Percentiles rank a stretch among this genome's conserved stretches.
These are phyloP conservation scores for Croton laevigatus DNA, from an alignment of 441 rosid species.

Conservation along the genomic window DNA sequence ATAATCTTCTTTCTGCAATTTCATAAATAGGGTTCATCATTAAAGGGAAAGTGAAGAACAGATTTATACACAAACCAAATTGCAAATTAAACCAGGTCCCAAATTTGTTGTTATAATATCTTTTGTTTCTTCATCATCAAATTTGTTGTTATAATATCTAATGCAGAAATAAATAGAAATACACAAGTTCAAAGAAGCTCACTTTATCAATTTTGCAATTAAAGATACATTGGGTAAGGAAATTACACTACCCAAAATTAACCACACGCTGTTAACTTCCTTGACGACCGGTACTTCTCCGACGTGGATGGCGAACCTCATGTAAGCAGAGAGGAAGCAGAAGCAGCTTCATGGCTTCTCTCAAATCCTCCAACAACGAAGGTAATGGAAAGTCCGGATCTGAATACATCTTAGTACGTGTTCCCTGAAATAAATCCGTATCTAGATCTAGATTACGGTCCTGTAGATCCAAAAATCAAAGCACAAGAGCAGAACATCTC, in stretches of 20 bases:
- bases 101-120: too few species aligned
- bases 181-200: not conserved
- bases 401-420: conserved; percentile 57
- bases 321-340: too few species aligned
- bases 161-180: conserved; percentile 15
- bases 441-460: conserved; percentile 64
- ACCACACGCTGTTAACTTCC: too few species aligned
- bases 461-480: conserved; percentile 55
- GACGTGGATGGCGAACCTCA: too few species aligned
- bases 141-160: too few species aligned
- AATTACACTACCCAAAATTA: not conserved
- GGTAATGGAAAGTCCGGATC: conserved; percentile 42
- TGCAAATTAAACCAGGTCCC: too few species aligned
- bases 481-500: conserved; percentile 68
- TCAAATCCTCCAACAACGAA: conserved; percentile 51
- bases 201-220: not conserved
- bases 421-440: conserved; percentile 72
- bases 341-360: conserved; percentile 43
- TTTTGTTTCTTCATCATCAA: too few species aligned
- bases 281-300: too few species aligned
- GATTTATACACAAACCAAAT: too few species aligned
- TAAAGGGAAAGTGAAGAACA: too few species aligned
- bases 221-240: not conserved
- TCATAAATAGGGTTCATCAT: too few species aligned
- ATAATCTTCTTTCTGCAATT: too few species aligned